Evolutionary conservation across 148 eudicot genomes (phyloP), one percentile per base, ranked within the genome.

Genomic region (Arbutus unedo): DNA sequence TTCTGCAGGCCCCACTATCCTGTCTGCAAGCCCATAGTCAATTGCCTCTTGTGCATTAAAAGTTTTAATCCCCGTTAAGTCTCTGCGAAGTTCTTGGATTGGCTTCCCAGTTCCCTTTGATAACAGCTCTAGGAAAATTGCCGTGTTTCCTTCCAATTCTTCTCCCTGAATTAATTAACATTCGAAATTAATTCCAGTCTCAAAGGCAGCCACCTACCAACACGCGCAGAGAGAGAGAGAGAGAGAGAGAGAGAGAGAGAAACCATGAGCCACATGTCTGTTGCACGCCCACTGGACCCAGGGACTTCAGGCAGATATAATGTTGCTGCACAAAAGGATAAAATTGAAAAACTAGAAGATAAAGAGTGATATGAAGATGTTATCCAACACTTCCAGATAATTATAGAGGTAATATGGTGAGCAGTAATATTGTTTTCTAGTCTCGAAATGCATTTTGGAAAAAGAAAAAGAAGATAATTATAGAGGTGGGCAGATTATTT

Each of bases 261-360:
- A 64, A 95, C 98, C 97, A 86, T 90, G 81, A 90, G 87, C 98
- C 98, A 93, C 97, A 93, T 92, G 83, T 95, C 97, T 77, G 86
- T 88, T 75, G 81, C 94, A 80, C 91, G 87, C 70, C 98, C 98
- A 49, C 93, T 90, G 50, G 96, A 89, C 86, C 85, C 84, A 84
- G 85, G 76, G 21, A 90, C 92, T 79, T 91, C 88, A 31, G 98
- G 98, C 76, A 93, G 90, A 84, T 91, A 91, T 25, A 95, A 78
- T 83, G 91, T 90, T 81, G 98, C 98, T 95, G 93, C 90, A 90
- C 81, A 11, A 71, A 31, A 86, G 15, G 31, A 66, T 10, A 54
- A 54, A 25, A 66, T 3, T 5, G 25, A 60, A 60, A 16, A 66
- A 16, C 16, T 16, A 66, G 16, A 66, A 60, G 67, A 60, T 60